phyloP scores from a whole-genome alignment of 116 monocot species.

The Thalassia testudinum region DNA sequence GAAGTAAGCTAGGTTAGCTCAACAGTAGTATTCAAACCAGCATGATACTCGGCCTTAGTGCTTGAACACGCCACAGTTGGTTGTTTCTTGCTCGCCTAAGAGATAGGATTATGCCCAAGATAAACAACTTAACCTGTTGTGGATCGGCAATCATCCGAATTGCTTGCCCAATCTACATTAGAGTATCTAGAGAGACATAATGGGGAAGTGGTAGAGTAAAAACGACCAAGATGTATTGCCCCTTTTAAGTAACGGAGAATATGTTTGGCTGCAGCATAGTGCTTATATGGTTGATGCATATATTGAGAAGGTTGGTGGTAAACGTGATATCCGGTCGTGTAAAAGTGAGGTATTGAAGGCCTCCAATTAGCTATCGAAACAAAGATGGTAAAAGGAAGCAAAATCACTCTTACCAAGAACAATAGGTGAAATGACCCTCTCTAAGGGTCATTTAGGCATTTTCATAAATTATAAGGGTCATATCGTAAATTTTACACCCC shows the following conservation, averaged over 20 bases:
- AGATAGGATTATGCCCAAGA: background rate
- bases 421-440: no score
- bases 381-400: no score
- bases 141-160: background rate
- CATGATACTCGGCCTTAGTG: constrained; percentile 6
- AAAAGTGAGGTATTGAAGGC: no score
- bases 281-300: constrained; percentile 1
- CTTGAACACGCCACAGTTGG: background rate
- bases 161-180: constrained; percentile 7
- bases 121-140: constrained; percentile 3
- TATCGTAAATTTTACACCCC: no score
- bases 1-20: no score
- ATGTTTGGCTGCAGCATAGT: constrained; percentile 6
- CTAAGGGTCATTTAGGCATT: no score
- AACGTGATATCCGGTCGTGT: constrained; percentile 7
- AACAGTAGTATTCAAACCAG: background rate
- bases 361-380: no score
- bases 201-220: no score
- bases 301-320: constrained; percentile 3
- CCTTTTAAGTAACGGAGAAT: constrained; percentile 10
- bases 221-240: background rate
- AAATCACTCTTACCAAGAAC: no score
- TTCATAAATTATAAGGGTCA: no score
- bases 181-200: background rate
- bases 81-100: constrained; percentile 2